phyloP scores from a whole-genome alignment of 2,329 filamentous ascomycete genomes.

The Fusarium pseudograminearum region DNA sequence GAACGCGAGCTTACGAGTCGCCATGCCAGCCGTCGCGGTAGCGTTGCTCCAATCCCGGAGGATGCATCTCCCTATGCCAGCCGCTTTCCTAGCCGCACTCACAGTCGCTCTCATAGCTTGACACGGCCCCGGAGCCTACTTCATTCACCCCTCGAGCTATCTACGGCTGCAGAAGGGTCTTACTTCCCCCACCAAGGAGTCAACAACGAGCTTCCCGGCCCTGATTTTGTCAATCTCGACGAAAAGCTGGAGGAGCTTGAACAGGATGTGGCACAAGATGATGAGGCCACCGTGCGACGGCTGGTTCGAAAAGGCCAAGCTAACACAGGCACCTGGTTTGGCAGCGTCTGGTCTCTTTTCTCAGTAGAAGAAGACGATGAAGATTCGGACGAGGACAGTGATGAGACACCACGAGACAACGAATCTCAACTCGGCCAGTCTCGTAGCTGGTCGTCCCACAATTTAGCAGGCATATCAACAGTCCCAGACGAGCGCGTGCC shows the following conservation, averaged over 20 bases:
- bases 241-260: slow-evolving; percentile 69
- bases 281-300: slow-evolving; percentile 69
- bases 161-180: slow-evolving; percentile 44
- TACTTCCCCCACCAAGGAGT: slow-evolving; percentile 42
- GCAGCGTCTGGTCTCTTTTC: slow-evolving; percentile 71
- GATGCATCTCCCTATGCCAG: slow-evolving; percentile 56
- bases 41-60: slow-evolving; percentile 56
- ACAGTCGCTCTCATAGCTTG: slow-evolving; percentile 54
- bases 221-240: slow-evolving; percentile 73
- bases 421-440: slow-evolving; percentile 47
- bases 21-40: slow-evolving; percentile 62
- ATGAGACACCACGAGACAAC: slow-evolving; percentile 48
- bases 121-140: slow-evolving; percentile 54
- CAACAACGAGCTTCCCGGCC: slow-evolving; percentile 60
- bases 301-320: slow-evolving; percentile 66
- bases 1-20: slow-evolving; percentile 64
- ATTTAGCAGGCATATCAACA: slow-evolving; percentile 57
- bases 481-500: slow-evolving; percentile 61
- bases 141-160: slow-evolving; percentile 59
- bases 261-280: slow-evolving; percentile 63
- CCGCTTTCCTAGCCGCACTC: slow-evolving; percentile 60
- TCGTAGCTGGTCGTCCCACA: slow-evolving; percentile 51
- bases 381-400: slow-evolving; percentile 58
- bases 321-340: slow-evolving; percentile 69
- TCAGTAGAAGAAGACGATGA: slow-evolving; percentile 71